Conservation (phyloP, 2,329 filamentous ascomycete genomes). For the Parastagonospora nodorum region DNA sequence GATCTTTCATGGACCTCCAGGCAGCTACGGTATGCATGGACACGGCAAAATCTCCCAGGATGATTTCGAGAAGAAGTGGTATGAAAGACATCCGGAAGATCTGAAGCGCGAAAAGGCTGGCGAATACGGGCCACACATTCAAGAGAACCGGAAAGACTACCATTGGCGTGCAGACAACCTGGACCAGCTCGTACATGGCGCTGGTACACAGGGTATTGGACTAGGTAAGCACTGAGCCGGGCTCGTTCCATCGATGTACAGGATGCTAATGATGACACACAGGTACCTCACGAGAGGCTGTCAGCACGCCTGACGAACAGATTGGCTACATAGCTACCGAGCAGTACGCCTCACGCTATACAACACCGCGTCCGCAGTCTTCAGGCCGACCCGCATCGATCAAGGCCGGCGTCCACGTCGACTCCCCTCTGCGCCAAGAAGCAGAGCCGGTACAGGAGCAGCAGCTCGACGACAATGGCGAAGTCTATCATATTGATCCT, state of each 20-base stretch:
- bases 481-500: slow-evolving; percentile 79
- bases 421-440: slow-evolving; percentile 59
- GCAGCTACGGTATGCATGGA: slow-evolving; percentile 91
- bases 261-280: slow-evolving; percentile 53
- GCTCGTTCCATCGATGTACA: slow-evolving; percentile 33
- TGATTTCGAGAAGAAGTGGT: slow-evolving; percentile 89
- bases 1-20: slow-evolving; percentile 74
- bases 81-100: slow-evolving; percentile 86
- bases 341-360: slow-evolving; percentile 77
- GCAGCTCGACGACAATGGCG: slow-evolving; percentile 57
- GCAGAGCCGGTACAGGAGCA: slow-evolving; percentile 51
- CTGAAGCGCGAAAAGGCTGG: slow-evolving; percentile 74
- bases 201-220: slow-evolving; percentile 57
- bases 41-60: slow-evolving; percentile 78
- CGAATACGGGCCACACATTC: slow-evolving; percentile 64
- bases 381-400: slow-evolving; percentile 52
- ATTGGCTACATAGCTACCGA: slow-evolving; percentile 87
- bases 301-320: slow-evolving; percentile 85
- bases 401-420: slow-evolving; percentile 50
- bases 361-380: slow-evolving; percentile 66
- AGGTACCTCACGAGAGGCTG: slow-evolving; percentile 68
- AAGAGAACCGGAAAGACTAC: slow-evolving; percentile 70
- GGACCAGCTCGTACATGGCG: slow-evolving; percentile 80
- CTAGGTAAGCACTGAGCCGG: slow-evolving; percentile 52
- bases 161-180: slow-evolving; percentile 88